A percentile compares a stretch with the other conserved stretches of the same genome.
Conservation (phyloP, 2,329 filamentous ascomycete species). For the Scleromitrula shiraiana region DNA sequence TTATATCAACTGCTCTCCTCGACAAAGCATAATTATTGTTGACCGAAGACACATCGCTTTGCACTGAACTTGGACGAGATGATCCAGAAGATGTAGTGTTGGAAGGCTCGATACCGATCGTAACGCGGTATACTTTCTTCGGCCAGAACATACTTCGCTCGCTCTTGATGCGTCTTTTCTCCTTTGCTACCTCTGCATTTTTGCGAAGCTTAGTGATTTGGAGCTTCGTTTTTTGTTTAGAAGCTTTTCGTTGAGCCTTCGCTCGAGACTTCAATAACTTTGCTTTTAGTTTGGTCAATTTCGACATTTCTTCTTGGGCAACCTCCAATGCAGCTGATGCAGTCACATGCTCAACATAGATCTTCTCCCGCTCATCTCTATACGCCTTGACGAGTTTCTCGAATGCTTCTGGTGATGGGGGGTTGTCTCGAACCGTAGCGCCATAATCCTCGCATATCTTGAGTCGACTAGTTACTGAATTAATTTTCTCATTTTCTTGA, state of each 20-base stretch:
- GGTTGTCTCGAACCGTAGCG: conserved; percentile 16
- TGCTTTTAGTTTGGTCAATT: conserved; percentile 30
- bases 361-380: conserved; percentile 23
- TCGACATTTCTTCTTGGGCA: conserved; percentile 29
- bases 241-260: conserved; percentile 30
- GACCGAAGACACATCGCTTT: conserved; percentile 20
- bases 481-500: conserved; percentile 28
- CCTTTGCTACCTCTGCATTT: conserved; percentile 33
- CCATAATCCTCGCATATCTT: conserved; percentile 24
- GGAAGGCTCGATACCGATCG: conserved; percentile 43
- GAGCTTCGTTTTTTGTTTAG: conserved; percentile 32
- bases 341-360: conserved; percentile 34
- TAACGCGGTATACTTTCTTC: conserved; percentile 40
- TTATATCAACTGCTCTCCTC: conserved; percentile 18
- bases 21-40: conserved; percentile 18
- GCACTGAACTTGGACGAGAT: conserved; percentile 41
- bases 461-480: conserved; percentile 22
- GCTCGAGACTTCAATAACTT: conserved; percentile 21
- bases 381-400: conserved; percentile 22
- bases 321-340: conserved; percentile 30
- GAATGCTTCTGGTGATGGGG: conserved; percentile 17
- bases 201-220: conserved; percentile 31
- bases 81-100: conserved; percentile 34
- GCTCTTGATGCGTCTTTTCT: conserved; percentile 37
- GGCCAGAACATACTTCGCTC: conserved; percentile 44